Evolutionary conservation across 1,284 basidiomycete genomes (phyloP), one percentile per base, ranked within the genome.

Genomic region (Pseudozyma pruni): DNA sequence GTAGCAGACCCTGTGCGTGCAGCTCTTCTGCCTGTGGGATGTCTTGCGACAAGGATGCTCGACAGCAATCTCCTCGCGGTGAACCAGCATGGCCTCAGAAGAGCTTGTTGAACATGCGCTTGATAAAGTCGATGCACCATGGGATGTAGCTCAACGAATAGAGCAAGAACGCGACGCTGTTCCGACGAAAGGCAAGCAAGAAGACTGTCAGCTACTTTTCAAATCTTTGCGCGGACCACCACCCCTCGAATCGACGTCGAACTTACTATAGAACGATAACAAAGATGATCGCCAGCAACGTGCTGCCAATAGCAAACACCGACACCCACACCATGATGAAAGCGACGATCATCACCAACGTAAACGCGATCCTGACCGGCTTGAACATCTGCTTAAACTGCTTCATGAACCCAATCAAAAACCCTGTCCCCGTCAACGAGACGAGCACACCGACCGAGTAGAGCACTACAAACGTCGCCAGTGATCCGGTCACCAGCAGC

Each of bases 401-500:
- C 61, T 67, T 70, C 19, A 70, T 67, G 43, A 79, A 79, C 3
- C 74, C 68, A 13, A 74, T 51, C 44, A 75, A 53, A 48, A 77
- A 77, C 2, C 77, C 77, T 1, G 77, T 78, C 9, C 93, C 94
- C 59, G 91, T 83, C 48, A 97, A 87, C 10, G 90, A 90, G 55
- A 95, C 83, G 61, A 96, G 83, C 48, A 91, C 90, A 29, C 94
- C 94, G 38, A 95, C 68, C 27, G 86, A 88, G 85, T 93, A 97
- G 38, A 97, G 86, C 13, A 91, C 90, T 31, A 91, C 91, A 81
- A 97, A 97, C 51, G 87, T 86, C n/a, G 85, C 83, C 37, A 91
- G 78, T 47, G 87, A 86, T 0, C 90, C 91, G 7, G 92, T 74
- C 80, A 94, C 88, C 44, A 97, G 85, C 51, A 95, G 83, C 61